Evolutionary conservation across 2,329 filamentous ascomycete species (phyloP).

Genomic region (Phialocephala sp.): DNA sequence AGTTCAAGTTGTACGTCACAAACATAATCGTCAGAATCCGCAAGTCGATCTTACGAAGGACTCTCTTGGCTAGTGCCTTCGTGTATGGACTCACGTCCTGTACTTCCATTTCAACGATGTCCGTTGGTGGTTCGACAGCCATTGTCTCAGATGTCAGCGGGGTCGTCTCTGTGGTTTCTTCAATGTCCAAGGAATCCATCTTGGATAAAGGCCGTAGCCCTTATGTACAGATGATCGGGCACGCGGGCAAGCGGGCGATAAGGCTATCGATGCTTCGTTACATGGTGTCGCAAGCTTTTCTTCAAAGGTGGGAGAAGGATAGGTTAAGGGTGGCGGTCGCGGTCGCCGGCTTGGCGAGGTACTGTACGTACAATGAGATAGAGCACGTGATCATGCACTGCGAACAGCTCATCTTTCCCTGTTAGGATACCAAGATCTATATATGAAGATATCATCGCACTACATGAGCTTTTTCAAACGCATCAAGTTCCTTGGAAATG

Average conservation of each 20-base stretch:
- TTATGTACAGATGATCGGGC: constrained; percentile 3
- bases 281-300: constrained; percentile 6
- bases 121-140: constrained; percentile 4
- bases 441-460: neutral
- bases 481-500: constrained; percentile 22
- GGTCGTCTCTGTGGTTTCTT: constrained; percentile 9
- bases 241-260: constrained; percentile 4
- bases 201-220: neutral
- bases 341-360: neutral
- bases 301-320: constrained; percentile 3
- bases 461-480: constrained; percentile 7
- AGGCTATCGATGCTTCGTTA: constrained; percentile 6
- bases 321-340: neutral
- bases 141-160: constrained; percentile 4
- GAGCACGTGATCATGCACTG: neutral
- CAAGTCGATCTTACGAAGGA: constrained; percentile 61
- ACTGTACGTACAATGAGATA: no score
- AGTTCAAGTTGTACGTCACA: constrained; percentile 63
- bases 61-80: constrained; percentile 41
- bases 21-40: constrained; percentile 61
- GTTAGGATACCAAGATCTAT: neutral
- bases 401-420: neutral
- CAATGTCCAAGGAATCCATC: constrained; percentile 1
- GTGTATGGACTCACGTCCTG: constrained; percentile 28
- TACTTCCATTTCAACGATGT: constrained; percentile 21